A percentile compares a stretch with the other conserved stretches of the same genome.
These are phyloP conservation scores for Wallacemonas sp. DNA, from an alignment of 208 protist species.

Conservation along the genomic window DNA sequence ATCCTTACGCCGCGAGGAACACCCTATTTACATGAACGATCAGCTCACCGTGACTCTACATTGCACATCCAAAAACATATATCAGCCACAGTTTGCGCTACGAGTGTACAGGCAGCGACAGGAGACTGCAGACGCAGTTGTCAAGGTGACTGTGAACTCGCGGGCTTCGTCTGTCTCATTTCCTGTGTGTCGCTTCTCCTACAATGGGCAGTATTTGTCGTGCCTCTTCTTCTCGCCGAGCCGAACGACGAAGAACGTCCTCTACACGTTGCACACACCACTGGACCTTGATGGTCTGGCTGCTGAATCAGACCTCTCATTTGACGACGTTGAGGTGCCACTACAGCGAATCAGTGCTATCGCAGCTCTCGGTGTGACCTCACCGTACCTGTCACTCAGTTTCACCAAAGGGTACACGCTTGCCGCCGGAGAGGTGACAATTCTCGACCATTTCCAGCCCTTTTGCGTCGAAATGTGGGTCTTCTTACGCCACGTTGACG, in stretches of 20 bases:
- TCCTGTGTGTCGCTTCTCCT: background rate
- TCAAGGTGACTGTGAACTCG: background rate
- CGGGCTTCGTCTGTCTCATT: background rate
- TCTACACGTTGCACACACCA: background rate
- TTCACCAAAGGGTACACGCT: conserved; percentile 67
- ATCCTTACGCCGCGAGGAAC: background rate
- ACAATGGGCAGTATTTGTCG: background rate
- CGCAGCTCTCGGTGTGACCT: background rate
- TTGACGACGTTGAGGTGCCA: background rate
- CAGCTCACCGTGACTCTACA: background rate
- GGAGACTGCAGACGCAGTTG: background rate
- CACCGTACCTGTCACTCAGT: conserved; percentile 43
- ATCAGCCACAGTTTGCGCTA: background rate
- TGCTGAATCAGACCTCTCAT: conserved; percentile 5
- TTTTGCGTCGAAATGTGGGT: conserved; percentile 91
- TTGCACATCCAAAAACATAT: background rate
- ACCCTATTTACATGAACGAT: conserved; percentile 6
- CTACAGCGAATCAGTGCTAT: background rate
- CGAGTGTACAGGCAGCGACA: background rate
- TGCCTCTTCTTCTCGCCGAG: conserved; percentile 9
- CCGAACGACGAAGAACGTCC: background rate
- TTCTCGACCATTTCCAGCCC: conserved; percentile 79
- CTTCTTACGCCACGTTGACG: conserved; percentile 61
- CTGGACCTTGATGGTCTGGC: conserved; percentile 20
- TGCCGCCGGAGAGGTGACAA: conserved; percentile 54